phyloP scores from a whole-genome alignment of 805 yeast species.

The Sugiyamaella valdiviana region DNA sequence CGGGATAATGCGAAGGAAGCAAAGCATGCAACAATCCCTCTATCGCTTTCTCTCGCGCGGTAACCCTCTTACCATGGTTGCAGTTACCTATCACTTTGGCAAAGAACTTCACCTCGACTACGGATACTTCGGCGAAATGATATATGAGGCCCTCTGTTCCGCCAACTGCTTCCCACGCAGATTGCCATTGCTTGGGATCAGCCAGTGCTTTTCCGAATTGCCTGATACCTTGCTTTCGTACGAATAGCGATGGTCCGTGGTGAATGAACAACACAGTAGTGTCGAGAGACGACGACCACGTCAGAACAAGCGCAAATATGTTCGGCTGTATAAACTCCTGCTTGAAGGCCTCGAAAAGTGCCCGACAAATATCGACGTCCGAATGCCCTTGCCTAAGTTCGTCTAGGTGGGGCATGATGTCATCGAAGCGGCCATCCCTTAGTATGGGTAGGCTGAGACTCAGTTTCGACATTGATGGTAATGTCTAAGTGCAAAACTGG shows the following conservation, averaged over 20 bases:
- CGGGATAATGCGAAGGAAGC: neutral
- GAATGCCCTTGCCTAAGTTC: no score
- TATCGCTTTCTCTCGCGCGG: neutral
- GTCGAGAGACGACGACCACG: neutral
- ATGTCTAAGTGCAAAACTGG: no score
- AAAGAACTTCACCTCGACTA: neutral
- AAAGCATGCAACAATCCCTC: neutral
- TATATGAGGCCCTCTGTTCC: neutral
- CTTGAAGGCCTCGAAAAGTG: no score
- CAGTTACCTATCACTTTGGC: neutral
- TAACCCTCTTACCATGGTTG: neutral
- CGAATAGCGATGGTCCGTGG: neutral
- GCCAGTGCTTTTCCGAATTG: neutral
- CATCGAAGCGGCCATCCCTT: no score
- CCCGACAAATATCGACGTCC: no score
- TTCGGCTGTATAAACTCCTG: no score
- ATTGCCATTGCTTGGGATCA: neutral
- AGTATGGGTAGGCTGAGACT: no score
- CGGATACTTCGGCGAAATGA: neutral
- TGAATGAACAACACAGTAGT: neutral
- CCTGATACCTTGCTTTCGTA: neutral
- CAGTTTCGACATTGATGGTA: no score
- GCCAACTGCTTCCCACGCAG: neutral
- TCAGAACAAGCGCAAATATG: no score
- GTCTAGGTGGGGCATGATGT: no score